phyloP scores from a whole-genome alignment of 371 early-diverging fungal genomes.

The Mortierella sp. region DNA sequence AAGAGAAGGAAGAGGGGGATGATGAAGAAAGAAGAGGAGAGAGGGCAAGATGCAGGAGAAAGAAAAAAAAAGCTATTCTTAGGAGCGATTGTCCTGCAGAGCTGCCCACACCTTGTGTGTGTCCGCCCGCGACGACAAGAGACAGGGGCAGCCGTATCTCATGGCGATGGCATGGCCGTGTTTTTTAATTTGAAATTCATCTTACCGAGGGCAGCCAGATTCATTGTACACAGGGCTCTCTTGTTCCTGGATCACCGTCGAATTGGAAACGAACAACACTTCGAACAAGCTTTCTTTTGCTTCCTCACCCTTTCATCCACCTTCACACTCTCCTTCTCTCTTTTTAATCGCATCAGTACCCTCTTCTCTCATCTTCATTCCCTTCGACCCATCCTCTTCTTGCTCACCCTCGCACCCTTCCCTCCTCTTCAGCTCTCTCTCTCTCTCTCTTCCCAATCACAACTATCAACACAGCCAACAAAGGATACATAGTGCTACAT shows the following conservation, averaged over 20 bases:
- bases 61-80: background rate
- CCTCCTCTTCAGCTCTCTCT: background rate
- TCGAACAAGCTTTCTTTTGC: no score
- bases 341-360: background rate
- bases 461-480: background rate
- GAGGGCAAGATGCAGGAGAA: background rate
- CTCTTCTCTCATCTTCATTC: background rate
- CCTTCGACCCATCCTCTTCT: background rate
- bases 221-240: no score
- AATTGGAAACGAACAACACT: background rate
- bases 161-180: background rate
- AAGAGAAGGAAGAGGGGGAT: background rate
- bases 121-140: no score
- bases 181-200: no score
- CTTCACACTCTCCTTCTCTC: background rate
- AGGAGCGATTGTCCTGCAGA: no score
- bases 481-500: background rate
- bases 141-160: background rate
- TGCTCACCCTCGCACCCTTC: background rate
- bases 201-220: no score
- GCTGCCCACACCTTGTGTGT: background rate
- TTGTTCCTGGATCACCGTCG: background rate
- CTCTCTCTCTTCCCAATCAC: background rate
- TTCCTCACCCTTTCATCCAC: background rate
- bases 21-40: background rate